A percentile compares a stretch with the other conserved stretches of the same genome.
phyloP scores from a whole-genome alignment of 495 filamentous ascomycete species.

The Lindgomyces ingoldianus region DNA sequence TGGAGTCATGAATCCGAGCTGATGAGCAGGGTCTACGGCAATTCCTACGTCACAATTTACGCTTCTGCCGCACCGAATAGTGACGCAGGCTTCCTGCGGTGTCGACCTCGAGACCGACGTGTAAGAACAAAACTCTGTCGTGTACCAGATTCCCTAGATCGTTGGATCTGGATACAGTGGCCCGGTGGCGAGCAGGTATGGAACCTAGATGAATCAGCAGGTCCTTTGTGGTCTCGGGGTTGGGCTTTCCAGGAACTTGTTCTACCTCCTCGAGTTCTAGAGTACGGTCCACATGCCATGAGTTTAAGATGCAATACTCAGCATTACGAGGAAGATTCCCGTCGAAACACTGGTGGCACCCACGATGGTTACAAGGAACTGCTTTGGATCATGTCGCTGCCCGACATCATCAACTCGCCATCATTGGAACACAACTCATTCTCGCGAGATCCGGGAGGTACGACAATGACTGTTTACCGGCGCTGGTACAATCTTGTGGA shows the following conservation, averaged over 20 bases:
- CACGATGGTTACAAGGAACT: slow-evolving; percentile 6
- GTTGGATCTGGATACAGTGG: slow-evolving; percentile 1
- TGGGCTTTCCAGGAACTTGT: slow-evolving; percentile 8
- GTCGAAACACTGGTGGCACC: background rate
- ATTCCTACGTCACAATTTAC: background rate
- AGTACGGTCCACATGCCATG: background rate
- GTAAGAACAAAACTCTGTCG: slow-evolving; percentile 2
- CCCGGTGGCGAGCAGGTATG: background rate
- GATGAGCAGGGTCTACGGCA: slow-evolving; percentile 6
- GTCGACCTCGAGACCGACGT: background rate
- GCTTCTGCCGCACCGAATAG: slow-evolving; percentile 1
- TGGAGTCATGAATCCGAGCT: background rate
- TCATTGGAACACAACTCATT: background rate
- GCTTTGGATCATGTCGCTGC: background rate
- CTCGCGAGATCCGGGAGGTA: background rate
- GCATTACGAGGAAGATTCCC: background rate
- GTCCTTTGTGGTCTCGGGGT: background rate
- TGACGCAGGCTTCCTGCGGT: background rate
- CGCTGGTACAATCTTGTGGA: slow-evolving; percentile 4
- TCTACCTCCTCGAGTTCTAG: background rate
- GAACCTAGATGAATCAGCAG: background rate
- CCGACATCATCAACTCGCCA: background rate
- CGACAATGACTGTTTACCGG: background rate
- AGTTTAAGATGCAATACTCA: background rate
- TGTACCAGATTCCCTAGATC: background rate